These are phyloP conservation scores for Dysphania ambrosioides DNA, from an alignment of 148 eudicot genomes.

Conservation along the genomic window DNA sequence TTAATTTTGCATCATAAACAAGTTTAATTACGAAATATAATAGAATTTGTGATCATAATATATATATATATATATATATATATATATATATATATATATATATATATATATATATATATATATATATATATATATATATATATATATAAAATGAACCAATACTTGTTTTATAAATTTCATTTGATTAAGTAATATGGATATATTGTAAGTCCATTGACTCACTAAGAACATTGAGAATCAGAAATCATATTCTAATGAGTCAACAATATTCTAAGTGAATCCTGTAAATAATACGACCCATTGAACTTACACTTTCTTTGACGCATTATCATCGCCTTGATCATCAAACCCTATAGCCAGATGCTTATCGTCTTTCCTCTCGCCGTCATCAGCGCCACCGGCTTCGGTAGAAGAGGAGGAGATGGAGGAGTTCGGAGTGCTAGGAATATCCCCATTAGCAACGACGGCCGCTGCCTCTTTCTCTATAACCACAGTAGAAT, in stretches of 20 bases:
- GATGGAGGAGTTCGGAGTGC: constrained; percentile 60
- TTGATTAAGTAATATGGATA: too few relatives aligned
- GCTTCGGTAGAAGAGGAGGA: constrained; percentile 63
- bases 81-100: too few relatives aligned
- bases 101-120: too few relatives aligned
- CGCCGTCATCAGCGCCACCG: constrained; percentile 39
- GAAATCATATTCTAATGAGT: background rate
- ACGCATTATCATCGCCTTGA: constrained; percentile 46
- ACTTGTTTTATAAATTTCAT: too few relatives aligned
- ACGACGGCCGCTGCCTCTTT: background rate
- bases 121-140: too few relatives aligned
- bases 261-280: background rate
- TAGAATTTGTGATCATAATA: too few relatives aligned
- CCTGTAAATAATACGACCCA: background rate
- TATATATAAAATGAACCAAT: too few relatives aligned
- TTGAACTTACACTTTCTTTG: constrained; percentile 54
- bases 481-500: background rate
- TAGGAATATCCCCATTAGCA: constrained; percentile 24
- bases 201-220: too few relatives aligned
- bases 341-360: constrained; percentile 30
- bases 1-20: too few relatives aligned
- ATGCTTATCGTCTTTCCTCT: constrained; percentile 32
- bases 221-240: too few relatives aligned
- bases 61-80: too few relatives aligned
- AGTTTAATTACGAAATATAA: too few relatives aligned